These are phyloP conservation scores for Ustilago trichophora DNA, from an alignment of 1,284 basidiomycete species.

Conservation along the genomic window DNA sequence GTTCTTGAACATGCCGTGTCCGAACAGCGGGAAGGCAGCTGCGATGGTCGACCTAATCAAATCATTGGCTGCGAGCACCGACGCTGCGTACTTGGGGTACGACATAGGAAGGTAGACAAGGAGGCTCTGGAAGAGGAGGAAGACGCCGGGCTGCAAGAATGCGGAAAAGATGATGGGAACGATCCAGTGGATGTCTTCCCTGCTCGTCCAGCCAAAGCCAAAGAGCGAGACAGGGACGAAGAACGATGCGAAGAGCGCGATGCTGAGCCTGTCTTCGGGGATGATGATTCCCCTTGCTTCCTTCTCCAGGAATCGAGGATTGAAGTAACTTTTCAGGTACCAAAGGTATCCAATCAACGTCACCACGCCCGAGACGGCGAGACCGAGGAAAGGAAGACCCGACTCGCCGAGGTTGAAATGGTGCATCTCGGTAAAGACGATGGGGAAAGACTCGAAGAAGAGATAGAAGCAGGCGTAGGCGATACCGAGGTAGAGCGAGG, in stretches of 20 bases:
- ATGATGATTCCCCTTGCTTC: conserved; percentile 68
- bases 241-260: conserved; percentile 73
- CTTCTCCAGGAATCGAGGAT: conserved; percentile 42
- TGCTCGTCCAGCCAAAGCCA: conserved; percentile 54
- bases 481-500: conserved; percentile 18
- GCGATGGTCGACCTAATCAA: conserved; percentile 35
- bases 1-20: conserved; percentile 39
- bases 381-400: conserved; percentile 42
- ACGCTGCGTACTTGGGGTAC: conserved; percentile 33
- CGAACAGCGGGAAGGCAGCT: conserved; percentile 46
- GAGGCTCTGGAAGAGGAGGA: conserved; percentile 49
- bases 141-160: conserved; percentile 34
- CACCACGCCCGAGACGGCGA: conserved; percentile 21
- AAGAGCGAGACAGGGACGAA: conserved; percentile 74
- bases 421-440: conserved; percentile 44
- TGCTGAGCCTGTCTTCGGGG: conserved; percentile 68
- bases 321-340: conserved; percentile 33
- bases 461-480: conserved; percentile 26
- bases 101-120: conserved; percentile 44
- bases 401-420: conserved; percentile 48
- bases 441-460: conserved; percentile 43
- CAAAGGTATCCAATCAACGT: conserved; percentile 32
- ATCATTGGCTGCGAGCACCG: conserved; percentile 38
- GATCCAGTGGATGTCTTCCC: conserved; percentile 53
- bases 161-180: conserved; percentile 44